Base-by-base conservation (phyloP, 2,329 filamentous ascomycete species). In the Ophiostoma himal-ulmi region DNA sequence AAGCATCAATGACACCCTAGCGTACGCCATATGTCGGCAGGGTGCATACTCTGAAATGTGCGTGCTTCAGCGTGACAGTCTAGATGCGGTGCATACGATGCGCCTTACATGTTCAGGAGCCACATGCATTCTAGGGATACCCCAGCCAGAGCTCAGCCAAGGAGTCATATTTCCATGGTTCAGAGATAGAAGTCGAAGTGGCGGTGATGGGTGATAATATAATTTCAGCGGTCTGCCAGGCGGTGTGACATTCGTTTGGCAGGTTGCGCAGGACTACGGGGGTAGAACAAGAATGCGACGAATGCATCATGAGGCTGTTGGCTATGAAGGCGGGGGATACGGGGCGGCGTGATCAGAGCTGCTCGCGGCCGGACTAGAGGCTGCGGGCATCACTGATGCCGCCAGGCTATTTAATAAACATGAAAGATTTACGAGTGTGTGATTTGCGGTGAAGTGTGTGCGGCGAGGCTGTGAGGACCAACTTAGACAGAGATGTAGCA, bases 301-400 rank as follows among this genome's bases (percentile, higher is more conserved):
- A 11, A 57, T 57, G 52, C 52, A 57, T 57, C 22, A 57, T 48
- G 52, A 26, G 52, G 52, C 52, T 57, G 52, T 57, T 57, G 52
- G 52, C 52, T 57, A 48, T 17, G 8, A 22, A 11, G 48, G n/a
- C 52, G 22, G 8, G n/a, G 44, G 44, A 6, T 20, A 48, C 20
- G 22, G 52, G 22, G n/a, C 22, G 22, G 44, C 52, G 52, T 57
- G 52, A 22, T 17, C 52, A 57, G 22, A 57, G 52, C 22, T 57
- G 52, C 52, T 57, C 44, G 52, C 52, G 52, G n/a, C 52, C 14
- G 17, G 52, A 26, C 52, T 57, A 22, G 11, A 57, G 52, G n/a
- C 22, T 26, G n/a, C 22, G 26, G 52, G 8, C 52, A 57, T 48
- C 14, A 48, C 20, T 6, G 20, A 20, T 44, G 14, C 7, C 39